A percentile compares a stretch with the other conserved stretches of the same genome.
Conservation (phyloP, 768 basidiomycete species). For the Tricholoma sp. region DNA sequence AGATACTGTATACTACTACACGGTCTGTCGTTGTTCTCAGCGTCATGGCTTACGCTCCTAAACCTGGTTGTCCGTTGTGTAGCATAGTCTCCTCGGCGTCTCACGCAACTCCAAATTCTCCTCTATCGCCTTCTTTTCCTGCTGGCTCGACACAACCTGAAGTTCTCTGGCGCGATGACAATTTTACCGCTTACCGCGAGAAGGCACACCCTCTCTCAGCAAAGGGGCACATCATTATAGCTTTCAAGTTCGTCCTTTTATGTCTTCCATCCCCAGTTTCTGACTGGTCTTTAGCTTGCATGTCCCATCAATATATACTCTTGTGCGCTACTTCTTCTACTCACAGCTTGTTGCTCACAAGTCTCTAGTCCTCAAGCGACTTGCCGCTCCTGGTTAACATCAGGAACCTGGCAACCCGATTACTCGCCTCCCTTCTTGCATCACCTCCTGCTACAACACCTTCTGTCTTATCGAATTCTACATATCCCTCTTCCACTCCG, state of each 20-base stretch:
- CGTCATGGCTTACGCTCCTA: slow-evolving; percentile 53
- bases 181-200: slow-evolving; percentile 72
- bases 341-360: slow-evolving; percentile 8
- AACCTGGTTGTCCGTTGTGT: slow-evolving; percentile 73
- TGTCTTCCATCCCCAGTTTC: neutral
- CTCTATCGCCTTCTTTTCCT: slow-evolving; percentile 42
- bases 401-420: slow-evolving; percentile 49
- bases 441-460: slow-evolving; percentile 32
- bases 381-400: slow-evolving; percentile 65
- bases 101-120: slow-evolving; percentile 38
- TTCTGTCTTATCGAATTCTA: slow-evolving; percentile 17
- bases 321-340: slow-evolving; percentile 39
- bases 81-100: slow-evolving; percentile 58
- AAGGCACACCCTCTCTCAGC: slow-evolving; percentile 66
- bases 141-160: slow-evolving; percentile 47
- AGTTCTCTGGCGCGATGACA: slow-evolving; percentile 70
- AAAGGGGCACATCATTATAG: slow-evolving; percentile 65
- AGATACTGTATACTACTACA: too few species aligned
- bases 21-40: neutral
- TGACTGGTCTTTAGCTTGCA: slow-evolving; percentile 47
- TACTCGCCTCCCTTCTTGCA: slow-evolving; percentile 45
- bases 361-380: slow-evolving; percentile 63
- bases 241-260: slow-evolving; percentile 59
- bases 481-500: slow-evolving; percentile 17
- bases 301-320: slow-evolving; percentile 71